phyloP scores from a whole-genome alignment of 257 asterid genomes.

The Jaltomata sinuosa region DNA sequence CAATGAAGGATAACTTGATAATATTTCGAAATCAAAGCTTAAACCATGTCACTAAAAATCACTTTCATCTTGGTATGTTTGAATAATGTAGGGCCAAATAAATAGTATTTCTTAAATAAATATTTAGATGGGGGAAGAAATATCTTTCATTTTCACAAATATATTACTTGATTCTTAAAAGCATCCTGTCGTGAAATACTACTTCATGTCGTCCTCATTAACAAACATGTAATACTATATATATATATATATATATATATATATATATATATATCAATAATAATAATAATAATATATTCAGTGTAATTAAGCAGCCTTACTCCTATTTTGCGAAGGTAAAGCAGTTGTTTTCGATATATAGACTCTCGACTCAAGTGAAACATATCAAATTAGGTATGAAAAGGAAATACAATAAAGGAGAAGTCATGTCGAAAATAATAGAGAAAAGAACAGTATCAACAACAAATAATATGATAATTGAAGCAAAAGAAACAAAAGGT shows the following conservation, averaged over 20 bases:
- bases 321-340: neutral
- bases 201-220: neutral
- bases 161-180: neutral
- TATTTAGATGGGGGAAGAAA: neutral
- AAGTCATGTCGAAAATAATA: no score
- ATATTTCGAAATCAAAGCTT: neutral
- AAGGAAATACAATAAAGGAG: no score
- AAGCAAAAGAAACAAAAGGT: no score
- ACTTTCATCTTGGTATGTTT: neutral
- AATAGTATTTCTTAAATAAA: neutral
- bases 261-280: neutral
- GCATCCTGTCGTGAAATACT: neutral
- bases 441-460: no score
- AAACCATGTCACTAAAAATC: neutral
- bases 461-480: no score
- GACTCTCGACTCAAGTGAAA: no score
- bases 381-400: no score
- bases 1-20: neutral
- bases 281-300: neutral
- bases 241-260: no score
- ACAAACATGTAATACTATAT: neutral
- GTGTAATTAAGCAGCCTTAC: no score
- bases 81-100: neutral
- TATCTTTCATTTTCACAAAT: neutral
- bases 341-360: no score